Base-by-base conservation (phyloP, 345 rosid species). In the Rubroshorea leprosula region DNA sequence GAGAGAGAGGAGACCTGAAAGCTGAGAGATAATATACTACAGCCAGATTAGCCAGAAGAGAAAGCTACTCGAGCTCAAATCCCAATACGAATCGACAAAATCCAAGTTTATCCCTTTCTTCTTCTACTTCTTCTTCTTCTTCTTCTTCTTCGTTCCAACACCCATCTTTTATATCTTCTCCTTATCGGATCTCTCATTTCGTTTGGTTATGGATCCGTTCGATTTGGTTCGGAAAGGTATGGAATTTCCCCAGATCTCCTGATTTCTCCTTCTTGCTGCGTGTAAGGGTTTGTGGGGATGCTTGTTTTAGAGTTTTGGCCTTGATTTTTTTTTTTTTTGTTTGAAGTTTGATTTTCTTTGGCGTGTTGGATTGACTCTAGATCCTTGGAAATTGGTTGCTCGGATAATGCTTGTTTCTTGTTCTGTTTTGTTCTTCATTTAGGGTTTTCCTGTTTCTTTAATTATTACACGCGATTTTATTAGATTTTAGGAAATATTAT, bases 191-290 rank as follows among this genome's bases (percentile, higher is more conserved):
- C 60, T 31, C 54, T 57, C 43, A 39, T 54, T 41, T 65, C 52
- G 20, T 70, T 75, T 57, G 18, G 63, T 62, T 49, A 87, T 87
- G 91, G 89, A 84, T 79, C 85, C 82, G 48, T 79, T 78, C 63
- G 70, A 72, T 80, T 82, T 78, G 73, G 68, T 87, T 69, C 84
- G 78, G 22, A 76, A 82, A 80, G 95, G 90, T 86, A 65, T 67
- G 58, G 25, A 27, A 45, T 68, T 19, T 49, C 11, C 23, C 8
- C 24, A 43, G 55, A 58, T 67, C 65, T 67, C 24, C 38, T 10
- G 14, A 18, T 24, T 54, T 48, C 60, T 26, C 17, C 18, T 0
- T 20, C n/a, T 12, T 39, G 16, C 2, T n/a, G n/a, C n/a, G n/a
- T n/a, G n/a, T n/a, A n/a, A n/a, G n/a, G n/a, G n/a, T n/a, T n/a